Evolutionary conservation across 2,329 filamentous ascomycete genomes (phyloP), one percentile per base, ranked within the genome.

Genomic region (Amylocarpus encephaloides): DNA sequence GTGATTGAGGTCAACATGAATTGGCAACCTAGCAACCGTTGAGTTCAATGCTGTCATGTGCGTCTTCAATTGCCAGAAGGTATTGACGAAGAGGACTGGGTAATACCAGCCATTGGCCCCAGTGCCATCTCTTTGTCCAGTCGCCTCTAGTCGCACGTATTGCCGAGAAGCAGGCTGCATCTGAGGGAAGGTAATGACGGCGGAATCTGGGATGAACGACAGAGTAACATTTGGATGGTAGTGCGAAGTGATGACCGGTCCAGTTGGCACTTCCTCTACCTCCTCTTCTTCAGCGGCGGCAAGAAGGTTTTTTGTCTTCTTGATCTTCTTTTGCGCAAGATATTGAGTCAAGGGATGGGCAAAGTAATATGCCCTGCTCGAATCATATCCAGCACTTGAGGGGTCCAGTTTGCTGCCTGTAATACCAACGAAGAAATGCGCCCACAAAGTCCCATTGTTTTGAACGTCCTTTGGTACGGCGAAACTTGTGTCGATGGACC

Each of bases 151-250:
- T 41, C 83, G 82, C 34, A 96, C 73, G 65, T 86, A 93, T 62
- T 89, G 84, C 46, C 85, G 81, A 49, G 87, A 73, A 1, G 88
- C 86, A 1, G 88, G 86, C 55, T 88, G 83, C 58, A 91, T 73
- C 48, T 74, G 72, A 18, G 76, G 73, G 59, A 82, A 90, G 26
- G 78, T 77, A 64, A 87, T 74, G 6, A 85, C 75, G 18, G 90
- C 91, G 36, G 83, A 75, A 61, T 90, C 84, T 2, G 91, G 89
- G 44, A 98, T 80, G 62, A 97, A 82, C 5, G 90, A 88, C 54
- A 98, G 74, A 45, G 87, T 94, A 60, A 94, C 85, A 69, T 98
- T 98, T 6, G 93, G 87, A 69, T 98, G 93, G 67, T 96, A 98
- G 72, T 91, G 95, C 48, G 84, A 94, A 41, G 79, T 82, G 55